These are phyloP conservation scores for Prunus mira DNA, from an alignment of 306 rosid species.

Conservation along the genomic window DNA sequence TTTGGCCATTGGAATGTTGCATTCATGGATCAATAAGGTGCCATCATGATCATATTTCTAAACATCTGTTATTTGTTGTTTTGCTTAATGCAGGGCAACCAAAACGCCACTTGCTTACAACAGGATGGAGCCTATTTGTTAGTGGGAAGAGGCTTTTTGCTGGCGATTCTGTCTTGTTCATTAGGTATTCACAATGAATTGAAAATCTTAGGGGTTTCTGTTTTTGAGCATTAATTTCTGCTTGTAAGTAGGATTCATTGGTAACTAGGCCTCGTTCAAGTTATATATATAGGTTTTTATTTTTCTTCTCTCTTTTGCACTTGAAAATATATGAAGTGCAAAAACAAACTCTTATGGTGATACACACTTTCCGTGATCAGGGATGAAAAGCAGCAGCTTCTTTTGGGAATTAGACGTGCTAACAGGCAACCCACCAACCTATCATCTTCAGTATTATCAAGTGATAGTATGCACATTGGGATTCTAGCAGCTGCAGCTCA, in stretches of 20 bases:
- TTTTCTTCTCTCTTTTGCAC: slow-evolving; percentile 6
- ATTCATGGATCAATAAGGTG: background rate
- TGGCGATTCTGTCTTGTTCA: slow-evolving; percentile 91
- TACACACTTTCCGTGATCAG: slow-evolving; percentile 38
- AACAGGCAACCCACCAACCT: slow-evolving; percentile 81
- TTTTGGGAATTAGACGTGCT: slow-evolving; percentile 92
- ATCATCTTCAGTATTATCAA: slow-evolving; percentile 86
- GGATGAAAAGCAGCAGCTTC: slow-evolving; percentile 95
- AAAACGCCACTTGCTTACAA: slow-evolving; percentile 92
- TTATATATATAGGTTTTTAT: background rate
- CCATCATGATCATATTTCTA: slow-evolving; percentile 7
- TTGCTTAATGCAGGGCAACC: slow-evolving; percentile 74
- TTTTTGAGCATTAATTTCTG: background rate
- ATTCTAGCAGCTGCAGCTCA: slow-evolving; percentile 98
- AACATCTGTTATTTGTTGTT: background rate
- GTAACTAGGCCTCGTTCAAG: background rate
- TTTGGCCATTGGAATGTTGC: background rate
- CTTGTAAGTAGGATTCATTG: background rate
- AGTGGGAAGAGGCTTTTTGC: slow-evolving; percentile 90
- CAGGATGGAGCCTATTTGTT: slow-evolving; percentile 97
- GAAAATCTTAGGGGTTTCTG: background rate
- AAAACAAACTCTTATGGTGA: background rate
- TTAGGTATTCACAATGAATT: slow-evolving; percentile 49
- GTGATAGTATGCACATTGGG: slow-evolving; percentile 98
- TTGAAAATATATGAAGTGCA: background rate